These are phyloP conservation scores for Aspergillus avenaceus DNA, from an alignment of 495 filamentous ascomycete species.

Conservation along the genomic window DNA sequence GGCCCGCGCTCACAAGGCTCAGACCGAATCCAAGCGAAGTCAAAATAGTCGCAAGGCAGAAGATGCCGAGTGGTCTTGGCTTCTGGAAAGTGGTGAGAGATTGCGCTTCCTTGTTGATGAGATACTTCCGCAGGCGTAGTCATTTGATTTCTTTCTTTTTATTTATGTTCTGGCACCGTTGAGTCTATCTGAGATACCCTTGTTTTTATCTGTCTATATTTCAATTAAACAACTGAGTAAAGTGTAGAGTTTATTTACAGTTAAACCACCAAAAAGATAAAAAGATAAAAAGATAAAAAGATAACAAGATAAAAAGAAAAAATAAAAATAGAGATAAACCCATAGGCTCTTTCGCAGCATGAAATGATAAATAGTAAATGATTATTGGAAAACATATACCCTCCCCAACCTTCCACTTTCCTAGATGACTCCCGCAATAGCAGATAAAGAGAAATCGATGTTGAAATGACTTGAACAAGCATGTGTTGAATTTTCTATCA, in stretches of 20 bases:
- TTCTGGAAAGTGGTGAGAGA: constrained; percentile 40
- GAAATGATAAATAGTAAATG: too few relatives aligned
- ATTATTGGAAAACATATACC: neutral
- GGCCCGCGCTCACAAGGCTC: constrained; percentile 52
- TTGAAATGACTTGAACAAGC: too few relatives aligned
- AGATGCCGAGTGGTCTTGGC: constrained; percentile 33
- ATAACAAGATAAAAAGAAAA: neutral
- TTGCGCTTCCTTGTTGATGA: constrained; percentile 35
- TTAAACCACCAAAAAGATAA: neutral
- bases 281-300: neutral
- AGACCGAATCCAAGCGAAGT: constrained; percentile 40
- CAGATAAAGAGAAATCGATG: too few relatives aligned
- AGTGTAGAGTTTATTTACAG: neutral
- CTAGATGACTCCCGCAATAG: neutral
- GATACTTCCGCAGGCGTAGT: constrained; percentile 1
- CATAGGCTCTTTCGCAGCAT: too few relatives aligned
- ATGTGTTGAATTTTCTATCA: constrained; percentile 19
- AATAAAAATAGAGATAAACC: too few relatives aligned
- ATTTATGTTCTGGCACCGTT: neutral
- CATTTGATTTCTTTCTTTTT: neutral
- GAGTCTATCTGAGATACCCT: neutral
- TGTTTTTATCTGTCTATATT: neutral
- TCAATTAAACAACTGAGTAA: too few relatives aligned
- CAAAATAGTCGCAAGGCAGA: constrained; percentile 32
- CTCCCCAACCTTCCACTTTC: neutral